These are phyloP conservation scores for Diaporthe sp. DNA, from an alignment of 2,329 filamentous ascomycete species.

Conservation along the genomic window DNA sequence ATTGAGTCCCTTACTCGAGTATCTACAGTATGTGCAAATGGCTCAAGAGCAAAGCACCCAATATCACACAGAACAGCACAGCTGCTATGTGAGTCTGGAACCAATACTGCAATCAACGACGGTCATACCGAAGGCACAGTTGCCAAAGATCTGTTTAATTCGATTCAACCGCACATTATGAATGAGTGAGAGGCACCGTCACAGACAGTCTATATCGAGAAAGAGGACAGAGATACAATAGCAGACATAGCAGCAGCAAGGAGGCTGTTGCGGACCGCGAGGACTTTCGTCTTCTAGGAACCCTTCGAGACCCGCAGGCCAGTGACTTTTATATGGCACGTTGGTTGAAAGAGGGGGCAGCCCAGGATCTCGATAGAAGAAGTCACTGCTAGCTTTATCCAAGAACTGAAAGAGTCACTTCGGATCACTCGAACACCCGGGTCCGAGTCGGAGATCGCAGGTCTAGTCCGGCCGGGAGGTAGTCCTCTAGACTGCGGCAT, in stretches of 20 bases:
- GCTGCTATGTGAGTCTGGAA: not conserved
- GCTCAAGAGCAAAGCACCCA: not conserved
- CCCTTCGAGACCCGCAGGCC: not conserved
- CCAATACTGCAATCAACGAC: not conserved
- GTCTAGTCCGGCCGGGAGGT: not conserved
- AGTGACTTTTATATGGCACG: not conserved
- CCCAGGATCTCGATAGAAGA: not conserved
- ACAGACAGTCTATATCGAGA: not conserved
- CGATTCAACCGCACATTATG: not conserved
- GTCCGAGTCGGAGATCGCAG: not conserved
- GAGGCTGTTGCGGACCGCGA: too few relatives aligned
- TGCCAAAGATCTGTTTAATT: not conserved
- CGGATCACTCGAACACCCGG: not conserved
- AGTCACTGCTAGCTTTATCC: not conserved
- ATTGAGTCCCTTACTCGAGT: not conserved
- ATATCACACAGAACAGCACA: not conserved
- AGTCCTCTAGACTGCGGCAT: not conserved
- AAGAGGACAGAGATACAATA: not conserved
- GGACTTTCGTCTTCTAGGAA: not conserved
- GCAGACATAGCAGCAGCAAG: not conserved
- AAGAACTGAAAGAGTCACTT: not conserved
- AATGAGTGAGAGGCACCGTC: not conserved
- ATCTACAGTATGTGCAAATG: not conserved
- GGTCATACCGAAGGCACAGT: not conserved
- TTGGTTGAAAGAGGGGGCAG: not conserved